Percentiles rank a stretch among this genome's conserved stretches.
phyloP scores from a whole-genome alignment of 139 green algal genomes.

The Astrephomene gubernaculifera region DNA sequence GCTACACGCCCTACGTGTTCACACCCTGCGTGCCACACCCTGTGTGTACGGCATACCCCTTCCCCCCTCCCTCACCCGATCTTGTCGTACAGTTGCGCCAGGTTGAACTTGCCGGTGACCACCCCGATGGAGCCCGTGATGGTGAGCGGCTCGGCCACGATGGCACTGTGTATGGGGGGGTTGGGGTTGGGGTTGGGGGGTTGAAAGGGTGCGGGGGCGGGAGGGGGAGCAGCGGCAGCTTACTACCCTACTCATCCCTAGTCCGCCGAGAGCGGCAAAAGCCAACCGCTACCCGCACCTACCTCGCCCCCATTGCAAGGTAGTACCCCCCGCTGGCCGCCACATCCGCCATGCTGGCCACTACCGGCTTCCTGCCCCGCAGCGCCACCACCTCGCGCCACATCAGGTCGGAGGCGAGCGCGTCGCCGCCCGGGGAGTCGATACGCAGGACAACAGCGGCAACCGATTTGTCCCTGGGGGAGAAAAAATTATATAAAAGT shows the following conservation, averaged over 20 bases:
- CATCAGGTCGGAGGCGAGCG: conserved; percentile 95
- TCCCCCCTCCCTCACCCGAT: conserved; percentile 52
- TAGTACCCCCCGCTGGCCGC: conserved; percentile 97
- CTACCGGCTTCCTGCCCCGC: conserved; percentile 88
- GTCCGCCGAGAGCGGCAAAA: no score
- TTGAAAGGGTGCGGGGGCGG: neutral
- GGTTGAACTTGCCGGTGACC: conserved; percentile 92
- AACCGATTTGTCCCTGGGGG: conserved; percentile 59
- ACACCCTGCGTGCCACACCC: neutral
- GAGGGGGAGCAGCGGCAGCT: neutral
- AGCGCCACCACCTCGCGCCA: conserved; percentile 90
- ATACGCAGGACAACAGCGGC: conserved; percentile 89
- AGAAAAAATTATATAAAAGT: no score
- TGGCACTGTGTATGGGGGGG: conserved; percentile 39
- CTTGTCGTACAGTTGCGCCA: conserved; percentile 87
- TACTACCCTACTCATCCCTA: neutral
- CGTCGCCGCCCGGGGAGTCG: conserved; percentile 90
- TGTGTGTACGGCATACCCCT: neutral
- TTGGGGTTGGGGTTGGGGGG: neutral
- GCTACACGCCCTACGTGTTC: neutral
- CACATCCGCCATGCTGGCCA: conserved; percentile 96
- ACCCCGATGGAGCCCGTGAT: conserved; percentile 96
- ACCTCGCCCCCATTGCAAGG: conserved; percentile 87
- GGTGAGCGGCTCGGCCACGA: conserved; percentile 92
- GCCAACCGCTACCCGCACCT: neutral